phyloP scores from a whole-genome alignment of 495 filamentous ascomycete species.

The Penicillium ochrochloron region DNA sequence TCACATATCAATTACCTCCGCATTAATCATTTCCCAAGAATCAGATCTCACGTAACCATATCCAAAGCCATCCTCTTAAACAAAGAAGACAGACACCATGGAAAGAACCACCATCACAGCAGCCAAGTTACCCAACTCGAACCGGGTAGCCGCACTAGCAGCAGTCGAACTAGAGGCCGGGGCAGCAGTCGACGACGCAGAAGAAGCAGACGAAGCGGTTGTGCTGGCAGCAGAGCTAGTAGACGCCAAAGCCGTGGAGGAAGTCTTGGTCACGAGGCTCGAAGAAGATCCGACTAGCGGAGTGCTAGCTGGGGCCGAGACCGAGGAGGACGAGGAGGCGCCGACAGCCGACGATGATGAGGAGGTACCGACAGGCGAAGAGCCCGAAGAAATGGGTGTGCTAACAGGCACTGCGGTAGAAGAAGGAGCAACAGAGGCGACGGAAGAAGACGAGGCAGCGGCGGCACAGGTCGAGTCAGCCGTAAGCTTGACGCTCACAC shows the following conservation, averaged over 20 bases:
- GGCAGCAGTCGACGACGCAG: neutral
- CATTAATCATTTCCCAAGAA: neutral
- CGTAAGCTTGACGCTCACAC: slow-evolving; percentile 50
- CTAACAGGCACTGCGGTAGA: neutral
- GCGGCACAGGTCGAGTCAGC: slow-evolving; percentile 46
- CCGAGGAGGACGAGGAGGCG: slow-evolving; percentile 28
- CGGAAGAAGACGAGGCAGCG: slow-evolving; percentile 1
- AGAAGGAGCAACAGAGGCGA: neutral
- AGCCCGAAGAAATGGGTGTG: neutral
- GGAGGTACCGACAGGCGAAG: slow-evolving; percentile 22
- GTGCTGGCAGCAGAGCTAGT: neutral
- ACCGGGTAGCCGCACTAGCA: neutral
- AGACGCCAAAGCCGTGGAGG: slow-evolving; percentile 1
- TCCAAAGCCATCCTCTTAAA: neutral
- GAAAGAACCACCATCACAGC: slow-evolving; percentile 2
- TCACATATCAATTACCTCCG: neutral
- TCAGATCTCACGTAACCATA: neutral
- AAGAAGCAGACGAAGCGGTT: neutral
- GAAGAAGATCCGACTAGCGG: neutral
- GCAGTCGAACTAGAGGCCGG: neutral
- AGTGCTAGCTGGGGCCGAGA: slow-evolving; percentile 17
- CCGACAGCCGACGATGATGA: slow-evolving; percentile 24
- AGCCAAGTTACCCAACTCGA: neutral
- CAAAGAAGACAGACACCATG: neutral
- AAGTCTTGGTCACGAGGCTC: neutral